Conservation (phyloP, 441 rosid species). For the Codiaeum variegatum region DNA sequence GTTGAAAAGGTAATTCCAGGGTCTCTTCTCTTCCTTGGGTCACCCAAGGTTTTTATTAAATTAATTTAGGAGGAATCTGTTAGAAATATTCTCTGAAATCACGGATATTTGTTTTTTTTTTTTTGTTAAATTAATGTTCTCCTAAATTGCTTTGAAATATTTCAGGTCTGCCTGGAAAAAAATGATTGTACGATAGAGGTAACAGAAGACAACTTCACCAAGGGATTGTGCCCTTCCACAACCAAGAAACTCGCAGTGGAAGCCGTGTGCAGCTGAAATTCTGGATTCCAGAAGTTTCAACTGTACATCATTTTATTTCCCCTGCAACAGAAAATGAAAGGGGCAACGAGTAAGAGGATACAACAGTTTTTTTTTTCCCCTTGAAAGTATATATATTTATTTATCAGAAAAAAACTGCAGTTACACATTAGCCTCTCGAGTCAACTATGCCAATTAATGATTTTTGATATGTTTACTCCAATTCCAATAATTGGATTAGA, state of each 20-base stretch:
- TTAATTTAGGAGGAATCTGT: neutral
- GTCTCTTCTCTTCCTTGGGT: neutral
- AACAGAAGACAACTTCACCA: conserved; percentile 34
- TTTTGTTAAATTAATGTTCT: neutral
- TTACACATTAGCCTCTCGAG: neutral
- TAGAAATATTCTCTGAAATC: neutral
- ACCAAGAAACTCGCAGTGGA: conserved; percentile 47
- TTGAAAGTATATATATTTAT: neutral
- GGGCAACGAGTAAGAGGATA: neutral
- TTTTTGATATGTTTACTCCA: neutral
- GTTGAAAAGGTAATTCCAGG: conserved; percentile 40
- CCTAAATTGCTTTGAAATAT: neutral
- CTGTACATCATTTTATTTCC: neutral
- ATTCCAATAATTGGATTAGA: neutral
- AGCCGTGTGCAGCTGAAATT: conserved; percentile 44
- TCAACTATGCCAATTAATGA: neutral
- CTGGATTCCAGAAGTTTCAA: conserved; percentile 5
- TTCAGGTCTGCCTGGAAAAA: conserved; percentile 47
- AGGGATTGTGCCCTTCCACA: conserved; percentile 34
- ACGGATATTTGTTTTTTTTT: neutral
- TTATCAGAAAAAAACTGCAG: neutral
- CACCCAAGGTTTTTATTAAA: neutral
- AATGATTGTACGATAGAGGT: conserved; percentile 39
- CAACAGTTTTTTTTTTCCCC: neutral
- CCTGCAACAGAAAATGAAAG: neutral